A percentile compares a stretch with the other conserved stretches of the same genome.
These are phyloP conservation scores for Discostella stelligera DNA, from an alignment of 352 stramenopile species.

Conservation along the genomic window DNA sequence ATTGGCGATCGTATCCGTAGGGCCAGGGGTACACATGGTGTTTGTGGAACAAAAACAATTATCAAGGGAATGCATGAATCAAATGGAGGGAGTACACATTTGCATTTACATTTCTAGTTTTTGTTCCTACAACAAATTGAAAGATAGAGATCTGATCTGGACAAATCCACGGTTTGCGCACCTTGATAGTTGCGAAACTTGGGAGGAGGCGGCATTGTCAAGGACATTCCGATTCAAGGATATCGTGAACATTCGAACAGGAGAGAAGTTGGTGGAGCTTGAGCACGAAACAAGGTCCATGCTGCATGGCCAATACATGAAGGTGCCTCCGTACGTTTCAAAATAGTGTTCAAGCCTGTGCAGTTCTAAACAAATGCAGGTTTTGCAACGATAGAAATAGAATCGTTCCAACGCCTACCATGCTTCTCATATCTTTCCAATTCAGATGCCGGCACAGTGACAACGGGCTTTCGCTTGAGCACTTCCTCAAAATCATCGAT, in stretches of 20 bases:
- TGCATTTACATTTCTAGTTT: slow-evolving; percentile 65
- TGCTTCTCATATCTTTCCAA: no score
- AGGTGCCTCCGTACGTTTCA: slow-evolving; percentile 37
- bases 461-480: no score
- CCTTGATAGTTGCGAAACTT: slow-evolving; percentile 63
- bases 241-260: slow-evolving; percentile 41
- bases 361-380: neutral
- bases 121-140: slow-evolving; percentile 46
- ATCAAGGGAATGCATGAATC: slow-evolving; percentile 13
- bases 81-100: slow-evolving; percentile 57
- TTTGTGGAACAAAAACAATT: slow-evolving; percentile 48
- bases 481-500: slow-evolving; percentile 92
- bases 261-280: slow-evolving; percentile 48
- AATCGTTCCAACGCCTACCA: no score
- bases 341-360: slow-evolving; percentile 13
- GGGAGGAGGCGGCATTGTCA: slow-evolving; percentile 49
- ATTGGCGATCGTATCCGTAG: slow-evolving; percentile 41
- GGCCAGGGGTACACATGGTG: slow-evolving; percentile 56
- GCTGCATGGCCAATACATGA: slow-evolving; percentile 53
- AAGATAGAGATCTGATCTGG: slow-evolving; percentile 51
- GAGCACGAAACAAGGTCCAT: slow-evolving; percentile 53
- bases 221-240: slow-evolving; percentile 55
- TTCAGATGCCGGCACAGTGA: no score
- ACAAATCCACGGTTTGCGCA: slow-evolving; percentile 62
- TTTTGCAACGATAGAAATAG: no score